Evolutionary conservation across 805 yeast species (phyloP), one percentile per base, ranked within the genome.

Genomic region (Starmera pachycereana): DNA sequence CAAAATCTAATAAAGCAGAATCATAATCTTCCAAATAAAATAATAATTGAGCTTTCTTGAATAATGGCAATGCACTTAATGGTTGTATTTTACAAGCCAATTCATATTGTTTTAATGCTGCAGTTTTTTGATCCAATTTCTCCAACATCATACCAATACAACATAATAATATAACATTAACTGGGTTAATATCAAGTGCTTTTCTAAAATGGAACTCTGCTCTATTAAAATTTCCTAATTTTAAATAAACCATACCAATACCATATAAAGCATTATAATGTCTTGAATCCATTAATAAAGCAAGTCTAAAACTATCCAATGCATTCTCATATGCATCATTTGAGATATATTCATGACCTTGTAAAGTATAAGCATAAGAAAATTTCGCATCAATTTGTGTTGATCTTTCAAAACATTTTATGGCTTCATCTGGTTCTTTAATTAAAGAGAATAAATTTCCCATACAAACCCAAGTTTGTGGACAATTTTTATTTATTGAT

Each of bases 191-290:
- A 31, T 81, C 74, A 12, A 84, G 76, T 0, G 97, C 97, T 53
- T 82, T 85, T 40, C 87, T 67, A 63, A 90, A 87, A 59, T 87
- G 94, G 45, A 77, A 75, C 52, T 87, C 89, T 1, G 97, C 96
- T 51, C 78, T 77, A 35, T 74, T 76, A 53, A 78, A 78, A 50
- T 86, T 88, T 6, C 97, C 97, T 39, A 88, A 63, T 52, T 87
- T 85, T 57, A 87, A 72, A 57, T 80, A 82, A 27, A 88, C 94
- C 90, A 88, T 87, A 8, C 97, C 98, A 41, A 92, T 74, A 25
- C 98, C 98, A 54, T 92, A 92, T 53, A 89, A 77, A 0, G 97
- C 97, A 60, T 90, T 92, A 60, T 89, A 92, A 56, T 87, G 96
- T 42, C 88, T 69, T 36, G 80, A 71, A 52, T 90, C 95, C 33